Percentiles rank a stretch among this genome's conserved stretches.
phyloP scores from a whole-genome alignment of 768 basidiomycete species.

The Suillus brevipes region DNA sequence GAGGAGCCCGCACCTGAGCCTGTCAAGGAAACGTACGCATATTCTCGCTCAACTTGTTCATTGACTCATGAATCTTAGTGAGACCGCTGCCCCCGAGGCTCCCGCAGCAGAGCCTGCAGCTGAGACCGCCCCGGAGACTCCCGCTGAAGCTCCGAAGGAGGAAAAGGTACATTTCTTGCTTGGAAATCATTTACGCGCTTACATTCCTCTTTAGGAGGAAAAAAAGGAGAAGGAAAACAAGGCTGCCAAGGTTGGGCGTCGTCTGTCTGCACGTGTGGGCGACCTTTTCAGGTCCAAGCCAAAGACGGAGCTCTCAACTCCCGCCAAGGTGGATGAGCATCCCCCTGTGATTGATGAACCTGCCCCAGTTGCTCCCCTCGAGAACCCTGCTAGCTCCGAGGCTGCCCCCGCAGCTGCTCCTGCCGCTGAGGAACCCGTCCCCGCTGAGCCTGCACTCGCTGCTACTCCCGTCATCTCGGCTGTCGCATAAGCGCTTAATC shows the following conservation, averaged over 20 bases:
- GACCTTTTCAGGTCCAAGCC: slow-evolving; percentile 81
- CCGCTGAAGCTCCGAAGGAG: slow-evolving; percentile 47
- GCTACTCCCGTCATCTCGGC: slow-evolving; percentile 73
- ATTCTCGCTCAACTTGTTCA: background rate
- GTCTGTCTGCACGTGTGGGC: slow-evolving; percentile 79
- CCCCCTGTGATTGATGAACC: slow-evolving; percentile 89
- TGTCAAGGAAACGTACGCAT: slow-evolving; percentile 69
- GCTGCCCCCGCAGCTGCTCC: slow-evolving; percentile 34
- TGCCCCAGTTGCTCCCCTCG: slow-evolving; percentile 77
- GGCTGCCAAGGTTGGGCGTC: slow-evolving; percentile 70
- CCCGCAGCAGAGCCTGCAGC: slow-evolving; percentile 26
- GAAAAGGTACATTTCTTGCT: slow-evolving; percentile 48
- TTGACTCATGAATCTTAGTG: slow-evolving; percentile 33
- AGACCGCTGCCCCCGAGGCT: slow-evolving; percentile 38
- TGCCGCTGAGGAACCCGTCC: slow-evolving; percentile 23
- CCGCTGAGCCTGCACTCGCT: slow-evolving; percentile 41
- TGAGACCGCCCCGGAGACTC: slow-evolving; percentile 34
- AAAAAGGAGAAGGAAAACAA: slow-evolving; percentile 53
- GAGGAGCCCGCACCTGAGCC: slow-evolving; percentile 48
- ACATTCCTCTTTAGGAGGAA: slow-evolving; percentile 38
- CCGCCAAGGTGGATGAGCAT: slow-evolving; percentile 86
- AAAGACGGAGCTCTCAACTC: slow-evolving; percentile 61
- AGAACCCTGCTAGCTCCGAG: slow-evolving; percentile 65
- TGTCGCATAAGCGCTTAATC: slow-evolving; percentile 58
- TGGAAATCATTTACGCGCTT: background rate